Conservation (phyloP, 2,329 filamentous ascomycete species). For the Sclerotiophoma versabilis region DNA sequence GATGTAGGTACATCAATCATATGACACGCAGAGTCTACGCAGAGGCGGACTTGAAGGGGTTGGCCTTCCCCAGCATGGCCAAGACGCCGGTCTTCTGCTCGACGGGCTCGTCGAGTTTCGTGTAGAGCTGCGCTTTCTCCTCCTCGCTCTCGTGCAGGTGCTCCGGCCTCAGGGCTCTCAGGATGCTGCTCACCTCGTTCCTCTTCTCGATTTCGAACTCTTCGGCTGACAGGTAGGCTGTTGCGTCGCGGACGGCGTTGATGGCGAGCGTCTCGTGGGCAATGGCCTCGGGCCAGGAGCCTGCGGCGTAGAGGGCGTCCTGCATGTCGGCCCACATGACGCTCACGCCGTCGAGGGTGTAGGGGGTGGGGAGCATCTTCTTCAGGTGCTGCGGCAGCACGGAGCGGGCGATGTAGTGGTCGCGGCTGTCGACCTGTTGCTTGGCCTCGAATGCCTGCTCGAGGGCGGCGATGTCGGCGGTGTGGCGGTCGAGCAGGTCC, state of each 20-base stretch:
- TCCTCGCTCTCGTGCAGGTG: background rate
- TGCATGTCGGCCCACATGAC: constrained; percentile 45
- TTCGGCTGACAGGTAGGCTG: constrained; percentile 26
- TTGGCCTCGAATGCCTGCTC: constrained; percentile 37
- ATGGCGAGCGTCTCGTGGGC: constrained; percentile 30
- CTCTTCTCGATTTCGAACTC: constrained; percentile 29
- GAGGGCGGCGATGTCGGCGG: constrained; percentile 25
- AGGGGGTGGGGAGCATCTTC: constrained; percentile 28
- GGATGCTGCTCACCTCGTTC: constrained; percentile 25
- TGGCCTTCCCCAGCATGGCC: constrained; percentile 18
- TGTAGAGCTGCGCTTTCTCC: constrained; percentile 3
- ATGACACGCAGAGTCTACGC: too few relatives aligned
- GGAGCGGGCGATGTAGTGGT: constrained; percentile 35
- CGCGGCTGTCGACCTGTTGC: constrained; percentile 16
- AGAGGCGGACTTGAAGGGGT: constrained; percentile 32
- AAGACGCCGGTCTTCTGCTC: constrained; percentile 23
- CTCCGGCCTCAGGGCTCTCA: constrained; percentile 19
- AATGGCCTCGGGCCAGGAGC: constrained; percentile 31
- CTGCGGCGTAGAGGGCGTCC: constrained; percentile 40
- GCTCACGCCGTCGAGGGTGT: constrained; percentile 34
- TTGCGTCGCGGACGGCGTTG: constrained; percentile 18
- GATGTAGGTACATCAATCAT: too few relatives aligned
- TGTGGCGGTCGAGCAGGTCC: constrained; percentile 18
- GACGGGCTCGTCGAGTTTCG: background rate
- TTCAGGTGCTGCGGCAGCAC: constrained; percentile 31